Conservation (phyloP, 495 filamentous ascomycete species). For the Neurospora discreta region DNA sequence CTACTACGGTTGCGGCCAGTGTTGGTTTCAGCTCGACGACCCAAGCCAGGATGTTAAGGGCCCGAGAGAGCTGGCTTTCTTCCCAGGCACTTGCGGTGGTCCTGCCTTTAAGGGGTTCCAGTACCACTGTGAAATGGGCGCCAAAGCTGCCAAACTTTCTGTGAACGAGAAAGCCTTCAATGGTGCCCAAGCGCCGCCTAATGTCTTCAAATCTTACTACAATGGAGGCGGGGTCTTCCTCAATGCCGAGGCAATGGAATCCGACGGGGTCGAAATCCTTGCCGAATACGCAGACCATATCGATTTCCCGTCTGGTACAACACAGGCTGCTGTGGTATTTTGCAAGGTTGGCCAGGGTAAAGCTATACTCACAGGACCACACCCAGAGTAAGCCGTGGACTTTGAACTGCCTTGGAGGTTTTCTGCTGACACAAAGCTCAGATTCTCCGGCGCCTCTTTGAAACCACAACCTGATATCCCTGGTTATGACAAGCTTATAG, state of each 20-base stretch:
- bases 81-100: conserved; percentile 74
- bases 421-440: conserved; percentile 21
- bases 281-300: conserved; percentile 68
- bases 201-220: conserved; percentile 68
- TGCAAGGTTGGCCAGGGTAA: conserved; percentile 78
- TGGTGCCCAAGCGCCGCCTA: conserved; percentile 40
- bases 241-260: conserved; percentile 51
- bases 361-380: conserved; percentile 74
- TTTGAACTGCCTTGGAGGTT: neutral
- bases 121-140: conserved; percentile 81
- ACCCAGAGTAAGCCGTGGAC: conserved; percentile 67
- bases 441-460: conserved; percentile 76
- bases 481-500: conserved; percentile 56
- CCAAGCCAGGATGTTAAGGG: conserved; percentile 76
- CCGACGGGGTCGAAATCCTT: conserved; percentile 64
- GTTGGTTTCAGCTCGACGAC: conserved; percentile 87
- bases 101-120: conserved; percentile 83
- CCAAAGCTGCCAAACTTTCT: conserved; percentile 57
- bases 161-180: conserved; percentile 52
- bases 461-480: conserved; percentile 48
- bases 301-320: conserved; percentile 64
- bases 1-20: conserved; percentile 71
- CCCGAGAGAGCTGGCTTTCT: conserved; percentile 77
- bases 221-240: conserved; percentile 97
- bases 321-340: conserved; percentile 71